Base-by-base conservation (phyloP, 345 rosid species). In the Gossypium anomalum region DNA sequence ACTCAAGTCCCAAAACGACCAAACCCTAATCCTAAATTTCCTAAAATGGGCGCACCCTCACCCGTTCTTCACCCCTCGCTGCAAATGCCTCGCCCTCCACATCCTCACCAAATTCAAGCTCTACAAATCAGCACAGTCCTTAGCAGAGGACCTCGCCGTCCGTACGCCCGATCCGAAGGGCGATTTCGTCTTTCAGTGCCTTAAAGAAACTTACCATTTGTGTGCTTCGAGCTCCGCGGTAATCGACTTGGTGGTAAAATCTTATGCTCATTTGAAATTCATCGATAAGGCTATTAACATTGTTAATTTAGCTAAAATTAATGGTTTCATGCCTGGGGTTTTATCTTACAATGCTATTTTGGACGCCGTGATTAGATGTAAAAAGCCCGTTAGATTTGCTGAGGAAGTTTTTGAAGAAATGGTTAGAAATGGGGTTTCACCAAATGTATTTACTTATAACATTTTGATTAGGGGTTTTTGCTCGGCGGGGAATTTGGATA, bases 251-350 rank as follows among this genome's bases (percentile, higher is more conserved):
- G 96, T 90, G 53, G 97, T 92, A 73, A 92, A 93, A 71, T 85
- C 94, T 73, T 93, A 89, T 78, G 86, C 96, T 34, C 82, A 82
- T 56, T 47, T 93, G 77, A 79, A 82, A 65, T 75, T 92, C 72
- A 80, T 87, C 22, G 92, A 87, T 71, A 86, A 92, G 81, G 95
- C 94, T 75, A 34, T 85, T 68, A 81, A 81, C 41, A 76, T 93
- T 43, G 80, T 93, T 17, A 79, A 74, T 81, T 79, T 86, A 27
- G 96, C 96, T 19, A 87, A 89, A 70, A 43, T 64, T 23, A 80
- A 87, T 78, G 98, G 97, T 52, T 90, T 90, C 34, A 90, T 93
- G 97, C 98, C 97, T 38, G 98, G 98, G n/a, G 89, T 90, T 51
- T 83, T 93, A 71, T 87, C 97, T 1, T 93, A 93, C 73, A 93